Evolutionary conservation across 306 rosid species (phyloP).

Genomic region (Vigna angularis): DNA sequence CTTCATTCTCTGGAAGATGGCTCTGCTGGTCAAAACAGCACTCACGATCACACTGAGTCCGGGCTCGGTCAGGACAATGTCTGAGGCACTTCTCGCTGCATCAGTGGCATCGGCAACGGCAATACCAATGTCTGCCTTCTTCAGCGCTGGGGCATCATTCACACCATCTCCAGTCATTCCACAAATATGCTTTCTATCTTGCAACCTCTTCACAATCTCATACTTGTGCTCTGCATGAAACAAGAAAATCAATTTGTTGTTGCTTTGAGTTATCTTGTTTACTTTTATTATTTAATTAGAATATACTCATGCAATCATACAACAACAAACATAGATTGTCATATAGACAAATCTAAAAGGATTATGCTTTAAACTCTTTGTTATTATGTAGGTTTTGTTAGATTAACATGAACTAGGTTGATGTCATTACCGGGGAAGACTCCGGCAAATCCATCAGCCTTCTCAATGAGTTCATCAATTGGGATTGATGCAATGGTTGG

Average conservation of each 20-base stretch:
- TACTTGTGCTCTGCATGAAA: constrained; percentile 80
- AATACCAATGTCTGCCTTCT: constrained; percentile 95
- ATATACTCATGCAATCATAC: no score
- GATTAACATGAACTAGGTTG: constrained; percentile 7
- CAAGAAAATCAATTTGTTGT: neutral
- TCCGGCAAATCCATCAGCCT: constrained; percentile 97
- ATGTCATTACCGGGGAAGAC: constrained; percentile 84
- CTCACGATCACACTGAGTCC: constrained; percentile 90
- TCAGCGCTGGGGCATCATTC: constrained; percentile 91
- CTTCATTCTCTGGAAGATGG: constrained; percentile 97
- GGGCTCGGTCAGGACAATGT: constrained; percentile 90
- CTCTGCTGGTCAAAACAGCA: constrained; percentile 89
- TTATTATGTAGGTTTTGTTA: neutral
- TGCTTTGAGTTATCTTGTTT: neutral
- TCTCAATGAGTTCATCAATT: constrained; percentile 86
- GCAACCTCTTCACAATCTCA: constrained; percentile 87
- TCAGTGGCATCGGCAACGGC: constrained; percentile 97
- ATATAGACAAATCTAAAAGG: no score
- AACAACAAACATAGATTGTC: no score
- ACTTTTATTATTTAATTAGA: neutral
- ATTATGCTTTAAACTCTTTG: no score
- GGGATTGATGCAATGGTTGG: constrained; percentile 71
- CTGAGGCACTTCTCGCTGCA: constrained; percentile 93
- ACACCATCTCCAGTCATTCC: constrained; percentile 99
- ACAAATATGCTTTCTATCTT: constrained; percentile 74